phyloP scores from a whole-genome alignment of 805 yeast species.

The Ogataea chonburiensis region DNA sequence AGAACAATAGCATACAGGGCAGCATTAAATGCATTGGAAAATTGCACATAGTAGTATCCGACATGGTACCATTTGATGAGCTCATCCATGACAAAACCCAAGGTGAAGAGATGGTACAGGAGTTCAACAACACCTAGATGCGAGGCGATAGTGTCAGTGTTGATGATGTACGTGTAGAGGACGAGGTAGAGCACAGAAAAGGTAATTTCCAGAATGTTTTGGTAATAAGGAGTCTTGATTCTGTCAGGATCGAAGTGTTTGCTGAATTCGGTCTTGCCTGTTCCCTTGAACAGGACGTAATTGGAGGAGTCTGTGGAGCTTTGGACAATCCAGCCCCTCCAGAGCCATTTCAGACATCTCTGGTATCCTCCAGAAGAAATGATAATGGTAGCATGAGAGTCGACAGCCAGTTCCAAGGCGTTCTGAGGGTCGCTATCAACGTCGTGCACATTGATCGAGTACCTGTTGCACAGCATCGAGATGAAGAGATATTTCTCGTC shows the following conservation, averaged over 20 bases:
- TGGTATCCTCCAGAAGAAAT: conserved; percentile 83
- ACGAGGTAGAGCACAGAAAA: conserved; percentile 63
- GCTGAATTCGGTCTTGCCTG: conserved; percentile 50
- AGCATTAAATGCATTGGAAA: conserved; percentile 80
- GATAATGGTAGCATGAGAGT: conserved; percentile 73
- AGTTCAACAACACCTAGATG: conserved; percentile 49
- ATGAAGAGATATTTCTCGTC: conserved; percentile 65
- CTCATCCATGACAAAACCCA: conserved; percentile 69
- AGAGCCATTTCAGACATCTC: conserved; percentile 82
- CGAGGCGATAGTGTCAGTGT: conserved; percentile 46
- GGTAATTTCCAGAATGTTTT: conserved; percentile 66
- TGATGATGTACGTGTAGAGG: conserved; percentile 63
- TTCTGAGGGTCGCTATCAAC: conserved; percentile 62
- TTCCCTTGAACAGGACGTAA: conserved; percentile 62
- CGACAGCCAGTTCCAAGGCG: conserved; percentile 84
- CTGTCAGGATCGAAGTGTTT: conserved; percentile 80
- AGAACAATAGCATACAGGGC: conserved; percentile 56
- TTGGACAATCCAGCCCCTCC: conserved; percentile 93
- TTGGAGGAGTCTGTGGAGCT: conserved; percentile 65
- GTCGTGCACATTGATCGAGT: conserved; percentile 61
- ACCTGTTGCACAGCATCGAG: conserved; percentile 75
- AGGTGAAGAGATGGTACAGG: conserved; percentile 61
- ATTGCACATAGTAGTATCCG: conserved; percentile 68
- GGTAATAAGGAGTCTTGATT: conserved; percentile 82
- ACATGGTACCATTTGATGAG: conserved; percentile 68